phyloP scores from a whole-genome alignment of 2,329 filamentous ascomycete genomes.

The Parastagonospora avenae region DNA sequence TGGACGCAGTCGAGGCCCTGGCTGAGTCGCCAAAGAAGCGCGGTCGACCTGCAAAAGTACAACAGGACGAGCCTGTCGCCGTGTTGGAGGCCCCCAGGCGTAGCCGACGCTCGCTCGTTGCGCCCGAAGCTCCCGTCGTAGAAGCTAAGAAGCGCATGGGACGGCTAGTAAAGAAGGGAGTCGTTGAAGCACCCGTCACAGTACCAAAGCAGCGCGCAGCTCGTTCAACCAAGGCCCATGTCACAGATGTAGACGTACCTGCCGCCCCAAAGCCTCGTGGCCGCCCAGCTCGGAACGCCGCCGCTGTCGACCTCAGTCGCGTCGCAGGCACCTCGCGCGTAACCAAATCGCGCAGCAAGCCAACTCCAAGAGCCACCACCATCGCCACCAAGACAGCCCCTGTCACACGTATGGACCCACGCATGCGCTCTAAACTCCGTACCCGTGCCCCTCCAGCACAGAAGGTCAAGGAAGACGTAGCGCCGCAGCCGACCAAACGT shows the following conservation, averaged over 20 bases:
- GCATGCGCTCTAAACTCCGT: constrained; percentile 26
- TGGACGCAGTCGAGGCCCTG: not conserved
- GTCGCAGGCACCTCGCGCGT: constrained; percentile 29
- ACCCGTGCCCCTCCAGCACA: constrained; percentile 20
- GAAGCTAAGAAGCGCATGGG: constrained; percentile 14
- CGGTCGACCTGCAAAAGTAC: constrained; percentile 23
- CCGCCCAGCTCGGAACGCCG: constrained; percentile 13
- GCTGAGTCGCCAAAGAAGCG: constrained; percentile 24
- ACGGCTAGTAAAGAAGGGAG: constrained; percentile 8
- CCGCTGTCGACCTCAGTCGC: constrained; percentile 15
- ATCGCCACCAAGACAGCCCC: constrained; percentile 9
- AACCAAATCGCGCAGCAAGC: constrained; percentile 19
- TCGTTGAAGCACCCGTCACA: constrained; percentile 1
- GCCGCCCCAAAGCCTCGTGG: constrained; percentile 13
- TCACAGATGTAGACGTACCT: constrained; percentile 8
- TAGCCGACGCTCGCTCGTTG: constrained; percentile 15
- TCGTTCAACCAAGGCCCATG: constrained; percentile 11
- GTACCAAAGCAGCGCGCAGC: constrained; percentile 19
- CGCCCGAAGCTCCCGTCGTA: constrained; percentile 4
- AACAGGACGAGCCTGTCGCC: constrained; percentile 7
- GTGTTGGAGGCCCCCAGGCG: constrained; percentile 14
- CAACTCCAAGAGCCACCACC: constrained; percentile 7
- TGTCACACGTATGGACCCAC: constrained; percentile 22
- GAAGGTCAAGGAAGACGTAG: constrained; percentile 9
- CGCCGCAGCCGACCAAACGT: constrained; percentile 17